Evolutionary conservation across 306 rosid species (phyloP).

Genomic region (Trichosanthes truncata): DNA sequence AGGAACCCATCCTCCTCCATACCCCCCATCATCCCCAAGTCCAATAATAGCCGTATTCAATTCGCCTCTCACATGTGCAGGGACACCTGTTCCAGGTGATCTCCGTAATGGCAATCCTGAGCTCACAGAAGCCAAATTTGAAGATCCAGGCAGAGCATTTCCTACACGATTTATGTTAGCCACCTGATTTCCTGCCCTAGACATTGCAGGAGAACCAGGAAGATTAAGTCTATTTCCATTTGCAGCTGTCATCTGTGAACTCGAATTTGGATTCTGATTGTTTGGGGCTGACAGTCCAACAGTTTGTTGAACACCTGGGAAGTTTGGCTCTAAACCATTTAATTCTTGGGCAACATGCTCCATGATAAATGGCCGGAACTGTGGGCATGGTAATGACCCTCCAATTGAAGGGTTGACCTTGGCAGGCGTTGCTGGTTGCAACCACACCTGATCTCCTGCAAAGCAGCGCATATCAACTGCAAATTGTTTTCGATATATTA

Average conservation of each 20-base stretch:
- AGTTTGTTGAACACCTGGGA: conserved; percentile 54
- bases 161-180: conserved; percentile 69
- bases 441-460: conserved; percentile 99
- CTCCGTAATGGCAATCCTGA: conserved; percentile 64
- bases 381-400: conserved; percentile 97
- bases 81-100: conserved; percentile 86
- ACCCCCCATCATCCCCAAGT: conserved; percentile 99
- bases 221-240: conserved; percentile 73
- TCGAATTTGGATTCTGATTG: conserved; percentile 56
- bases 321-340: conserved; percentile 83
- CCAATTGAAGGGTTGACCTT: conserved; percentile 78
- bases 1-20: conserved; percentile 99
- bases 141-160: conserved; percentile 65
- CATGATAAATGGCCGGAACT: conserved; percentile 97
- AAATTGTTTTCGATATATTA: conserved; percentile 84
- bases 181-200: conserved; percentile 72
- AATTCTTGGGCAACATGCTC: conserved; percentile 99
- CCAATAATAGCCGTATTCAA: conserved; percentile 97
- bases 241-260: conserved; percentile 48
- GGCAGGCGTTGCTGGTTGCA: conserved; percentile 99
- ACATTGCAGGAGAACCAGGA: conserved; percentile 57
- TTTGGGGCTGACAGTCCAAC: conserved; percentile 58
- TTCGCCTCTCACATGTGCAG: conserved; percentile 96
- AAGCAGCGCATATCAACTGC: conserved; percentile 99
- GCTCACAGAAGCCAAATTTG: conserved; percentile 61